Base-by-base conservation (phyloP, 768 basidiomycete species). In the Leucosporidium scottii region DNA sequence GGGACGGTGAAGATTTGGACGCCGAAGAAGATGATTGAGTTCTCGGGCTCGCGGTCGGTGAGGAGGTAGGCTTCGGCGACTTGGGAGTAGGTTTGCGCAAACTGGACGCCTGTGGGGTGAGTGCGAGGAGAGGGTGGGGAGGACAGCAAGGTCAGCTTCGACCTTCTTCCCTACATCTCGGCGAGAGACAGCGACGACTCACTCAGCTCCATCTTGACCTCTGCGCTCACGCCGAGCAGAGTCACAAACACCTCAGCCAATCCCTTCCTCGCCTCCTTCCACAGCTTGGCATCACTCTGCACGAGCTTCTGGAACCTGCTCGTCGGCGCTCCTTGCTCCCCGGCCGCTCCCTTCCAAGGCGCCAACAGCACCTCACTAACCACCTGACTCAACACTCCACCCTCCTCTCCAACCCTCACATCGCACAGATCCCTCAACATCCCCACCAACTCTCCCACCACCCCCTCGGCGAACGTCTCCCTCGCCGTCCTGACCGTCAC, bases 1-100 rank as follows among this genome's bases (percentile, higher is more conserved):
- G 93, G 93, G 1, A 91, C 88, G 0, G 93, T 92, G 80, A 96
- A 96, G 44, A 98, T 83, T 75, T 96, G 91, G 8, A 94, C 82
- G 21, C 91, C 89, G 69, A 94, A 90, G 76, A 91, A 92, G 75
- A 93, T 89, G 81, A 98, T 88, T 21, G 90, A 93, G 10, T 91
- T 91, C 76, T 99, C 96, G 1, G 90, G 88, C 77, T 99, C 94
- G 18, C 93, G 85, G 74, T 98, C 96, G 27, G 89, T 85, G 55
- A 94, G 85, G 13, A 98, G 85, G 79, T 93, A 97, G 3, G 91
- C 85, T 73, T 94, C 90, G 73, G 93, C 88, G 59, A 97, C 82
- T 10, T 87, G 83, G 65, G 87, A 87, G 78, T 97, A 99, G 15
- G 65, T 62, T 25, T 60, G 28, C 31, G 71, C 67, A 53, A 61